These are phyloP conservation scores for Noccaea caerulescens DNA, from an alignment of 345 rosid species.

Conservation along the genomic window DNA sequence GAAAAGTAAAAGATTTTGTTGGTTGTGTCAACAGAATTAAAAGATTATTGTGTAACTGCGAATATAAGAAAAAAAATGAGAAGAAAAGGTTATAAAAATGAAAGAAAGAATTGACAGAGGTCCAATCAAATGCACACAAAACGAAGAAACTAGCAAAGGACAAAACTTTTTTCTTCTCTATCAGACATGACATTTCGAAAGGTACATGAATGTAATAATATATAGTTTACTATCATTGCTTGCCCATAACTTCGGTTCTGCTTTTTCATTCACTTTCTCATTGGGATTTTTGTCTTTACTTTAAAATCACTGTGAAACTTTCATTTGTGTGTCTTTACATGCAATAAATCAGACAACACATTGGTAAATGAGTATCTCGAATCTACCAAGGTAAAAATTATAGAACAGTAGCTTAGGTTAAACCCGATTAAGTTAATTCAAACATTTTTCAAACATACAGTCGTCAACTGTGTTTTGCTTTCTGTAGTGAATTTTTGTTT, in stretches of 20 bases:
- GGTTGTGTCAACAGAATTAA: neutral
- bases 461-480: too few species aligned
- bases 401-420: neutral
- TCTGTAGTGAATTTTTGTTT: too few species aligned
- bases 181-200: slow-evolving; percentile 39
- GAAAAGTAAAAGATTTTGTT: neutral
- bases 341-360: slow-evolving; percentile 37
- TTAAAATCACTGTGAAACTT: slow-evolving; percentile 14
- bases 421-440: neutral
- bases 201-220: slow-evolving; percentile 16
- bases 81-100: neutral
- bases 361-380: slow-evolving; percentile 37
- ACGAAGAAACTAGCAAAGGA: slow-evolving; percentile 41
- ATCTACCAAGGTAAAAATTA: slow-evolving; percentile 27
- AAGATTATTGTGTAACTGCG: neutral
- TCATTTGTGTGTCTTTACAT: slow-evolving; percentile 27
- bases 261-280: slow-evolving; percentile 33
- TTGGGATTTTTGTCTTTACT: slow-evolving; percentile 16
- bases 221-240: slow-evolving; percentile 14
- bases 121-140: slow-evolving; percentile 31
- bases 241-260: slow-evolving; percentile 42
- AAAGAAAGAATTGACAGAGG: slow-evolving; percentile 20
- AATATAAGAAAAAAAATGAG: neutral
- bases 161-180: slow-evolving; percentile 41
- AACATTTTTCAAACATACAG: too few species aligned